Percentiles rank a stretch among this genome's conserved stretches.
Evolutionary conservation across 495 filamentous ascomycete genomes (phyloP).

Genomic region (Parmelia sp.): DNA sequence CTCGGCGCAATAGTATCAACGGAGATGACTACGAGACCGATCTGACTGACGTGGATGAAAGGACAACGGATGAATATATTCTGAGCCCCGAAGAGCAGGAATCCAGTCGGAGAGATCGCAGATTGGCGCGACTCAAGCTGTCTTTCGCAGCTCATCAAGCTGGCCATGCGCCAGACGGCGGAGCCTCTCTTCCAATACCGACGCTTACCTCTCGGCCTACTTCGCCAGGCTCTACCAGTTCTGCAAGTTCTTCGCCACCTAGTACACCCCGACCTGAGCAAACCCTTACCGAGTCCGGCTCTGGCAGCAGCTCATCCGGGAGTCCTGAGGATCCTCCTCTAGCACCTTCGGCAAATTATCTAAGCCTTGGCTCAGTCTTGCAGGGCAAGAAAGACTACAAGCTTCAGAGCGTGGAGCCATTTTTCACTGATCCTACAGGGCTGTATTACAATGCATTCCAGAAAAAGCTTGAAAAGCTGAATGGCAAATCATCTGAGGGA

Average conservation of each 20-base stretch:
- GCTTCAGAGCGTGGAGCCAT: constrained; percentile 59
- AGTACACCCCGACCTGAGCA: constrained; percentile 17
- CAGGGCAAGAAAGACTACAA: constrained; percentile 49
- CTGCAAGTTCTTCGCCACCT: constrained; percentile 7
- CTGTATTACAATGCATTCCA: constrained; percentile 52
- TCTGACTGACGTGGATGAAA: constrained; percentile 10
- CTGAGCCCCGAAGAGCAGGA: constrained; percentile 21
- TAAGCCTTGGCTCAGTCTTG: constrained; percentile 45
- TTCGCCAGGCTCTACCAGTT: not conserved
- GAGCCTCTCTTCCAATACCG: constrained; percentile 1
- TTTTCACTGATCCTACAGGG: constrained; percentile 60
- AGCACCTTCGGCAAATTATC: constrained; percentile 31
- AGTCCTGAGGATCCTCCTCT: not conserved
- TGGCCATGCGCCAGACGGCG: constrained; percentile 9
- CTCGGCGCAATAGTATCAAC: constrained; percentile 4
- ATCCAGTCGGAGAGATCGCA: constrained; percentile 14
- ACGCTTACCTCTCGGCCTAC: constrained; percentile 1
- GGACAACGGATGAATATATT: constrained; percentile 20
- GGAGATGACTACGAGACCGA: constrained; percentile 21
- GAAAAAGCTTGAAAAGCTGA: constrained; percentile 45
- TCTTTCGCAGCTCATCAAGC: constrained; percentile 11
- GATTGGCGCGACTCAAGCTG: constrained; percentile 11
- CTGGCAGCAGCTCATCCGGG: not conserved
- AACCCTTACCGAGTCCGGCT: not conserved
- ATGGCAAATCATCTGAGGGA: constrained; percentile 46